Evolutionary conservation across 352 stramenopile genomes (phyloP), one percentile per base, ranked within the genome.

Genomic region (Globisporangium recalcitrans): DNA sequence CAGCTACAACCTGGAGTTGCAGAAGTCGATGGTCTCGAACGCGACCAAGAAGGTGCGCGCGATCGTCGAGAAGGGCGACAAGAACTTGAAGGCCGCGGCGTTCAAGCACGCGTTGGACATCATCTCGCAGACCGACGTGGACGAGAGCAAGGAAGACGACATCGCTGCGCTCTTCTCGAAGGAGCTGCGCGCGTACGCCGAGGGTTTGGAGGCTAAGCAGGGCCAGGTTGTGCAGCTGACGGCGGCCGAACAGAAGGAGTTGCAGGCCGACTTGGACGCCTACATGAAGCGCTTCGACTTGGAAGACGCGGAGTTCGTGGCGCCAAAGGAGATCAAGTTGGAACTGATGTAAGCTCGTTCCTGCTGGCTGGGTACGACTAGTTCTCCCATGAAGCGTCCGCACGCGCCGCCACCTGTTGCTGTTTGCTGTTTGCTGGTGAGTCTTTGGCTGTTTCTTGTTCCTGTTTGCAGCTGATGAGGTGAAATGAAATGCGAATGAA

Each of bases 201-300:
- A 82, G 38, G 73, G 77, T 51, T 71, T 94, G 29, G 82, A 94
- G 70, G 71, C 76, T 60, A 87, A 94, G 73, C 81, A 91, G 73
- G 85, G 85, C 67, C 68, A 88, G 66, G 72, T 91, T 54, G 68
- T 94, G 61, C 73, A 84, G 78, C 79, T 94, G 61, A 71, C 85
- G 65, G 73, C 60, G 14, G 85, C 75, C 31, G 85, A 94, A 67
- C 85, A 94, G 69, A 85, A 74, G 68, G 82, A 91, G 64, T 73
- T 94, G 29, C 83, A 94, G 80, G 82, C 78, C 44, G 85, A 91
- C 62, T 66, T 94, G 29, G 82, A 94, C 62, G 81, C 85, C 24
- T 94, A 92, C 81, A 89, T 91, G 78, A 92, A 92, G 73, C 83
- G 83, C 62, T 90, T 90, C 70, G 81, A 79, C 66, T 70, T 94